Conservation (phyloP, 208 protist species). For the Crithidia bombi region DNA sequence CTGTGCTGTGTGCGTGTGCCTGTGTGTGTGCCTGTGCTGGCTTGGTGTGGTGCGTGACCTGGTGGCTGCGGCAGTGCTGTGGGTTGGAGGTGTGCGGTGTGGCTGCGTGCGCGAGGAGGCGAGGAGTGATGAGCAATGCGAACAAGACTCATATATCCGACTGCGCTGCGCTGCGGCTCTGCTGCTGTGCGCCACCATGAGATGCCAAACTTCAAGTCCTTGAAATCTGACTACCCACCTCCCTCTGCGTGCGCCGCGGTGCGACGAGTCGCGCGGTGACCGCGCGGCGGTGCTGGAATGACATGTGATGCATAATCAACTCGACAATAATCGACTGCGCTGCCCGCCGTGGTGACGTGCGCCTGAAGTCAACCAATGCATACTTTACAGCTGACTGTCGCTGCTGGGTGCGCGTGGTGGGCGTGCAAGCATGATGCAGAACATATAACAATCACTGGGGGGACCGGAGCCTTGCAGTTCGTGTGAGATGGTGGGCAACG, state of each 20-base stretch:
- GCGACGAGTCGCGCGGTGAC: neutral
- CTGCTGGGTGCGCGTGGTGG: conserved; percentile 2
- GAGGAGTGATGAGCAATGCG: conserved; percentile 51
- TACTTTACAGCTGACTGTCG: conserved; percentile 12
- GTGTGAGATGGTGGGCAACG: conserved; percentile 24
- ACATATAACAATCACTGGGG: conserved; percentile 37
- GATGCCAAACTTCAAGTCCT: conserved; percentile 53
- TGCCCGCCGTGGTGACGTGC: conserved; percentile 9
- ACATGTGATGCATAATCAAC: conserved; percentile 24
- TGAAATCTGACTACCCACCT: conserved; percentile 48
- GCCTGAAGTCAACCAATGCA: conserved; percentile 24
- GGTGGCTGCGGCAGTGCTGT: neutral
- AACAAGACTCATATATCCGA: conserved; percentile 74
- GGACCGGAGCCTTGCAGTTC: conserved; percentile 19
- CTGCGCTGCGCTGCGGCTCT: conserved; percentile 14
- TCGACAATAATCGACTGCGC: conserved; percentile 19
- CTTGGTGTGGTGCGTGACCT: neutral
- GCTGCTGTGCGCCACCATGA: conserved; percentile 29
- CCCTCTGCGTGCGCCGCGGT: neutral
- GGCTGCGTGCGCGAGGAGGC: conserved; percentile 11
- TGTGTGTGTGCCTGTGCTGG: neutral
- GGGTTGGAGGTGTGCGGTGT: neutral
- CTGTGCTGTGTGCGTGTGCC: neutral
- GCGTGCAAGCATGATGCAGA: conserved; percentile 42
- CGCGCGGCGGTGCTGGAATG: neutral